Conservation (phyloP, 805 yeast genomes). For the Saturnispora hagleri region DNA sequence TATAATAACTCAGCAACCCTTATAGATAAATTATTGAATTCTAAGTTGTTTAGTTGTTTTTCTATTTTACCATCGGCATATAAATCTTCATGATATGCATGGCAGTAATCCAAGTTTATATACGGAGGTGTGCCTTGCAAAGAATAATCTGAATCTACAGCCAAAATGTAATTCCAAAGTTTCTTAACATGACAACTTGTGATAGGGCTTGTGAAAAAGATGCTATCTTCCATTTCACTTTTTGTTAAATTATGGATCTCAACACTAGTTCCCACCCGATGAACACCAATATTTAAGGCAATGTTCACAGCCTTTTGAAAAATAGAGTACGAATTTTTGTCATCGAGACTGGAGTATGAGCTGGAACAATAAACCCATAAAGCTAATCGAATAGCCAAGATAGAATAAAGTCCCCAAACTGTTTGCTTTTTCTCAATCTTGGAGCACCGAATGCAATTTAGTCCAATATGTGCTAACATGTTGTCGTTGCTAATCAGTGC, state of each 20-base stretch:
- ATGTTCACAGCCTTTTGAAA: slow-evolving; percentile 6
- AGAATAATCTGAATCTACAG: slow-evolving; percentile 11
- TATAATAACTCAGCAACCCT: not conserved
- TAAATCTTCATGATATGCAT: slow-evolving; percentile 4
- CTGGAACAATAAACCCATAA: slow-evolving; percentile 1
- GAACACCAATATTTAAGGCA: slow-evolving; percentile 2
- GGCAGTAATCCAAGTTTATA: slow-evolving; percentile 12
- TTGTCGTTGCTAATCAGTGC: not conserved
- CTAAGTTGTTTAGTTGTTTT: not conserved
- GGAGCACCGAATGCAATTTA: slow-evolving; percentile 1
- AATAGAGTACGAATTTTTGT: slow-evolving; percentile 7
- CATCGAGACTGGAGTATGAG: not conserved
- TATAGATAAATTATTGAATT: not conserved
- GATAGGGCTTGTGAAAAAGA: slow-evolving; percentile 8
- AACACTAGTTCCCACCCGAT: not conserved
- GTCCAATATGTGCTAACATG: slow-evolving; percentile 2
- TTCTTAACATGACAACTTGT: slow-evolving; percentile 2
- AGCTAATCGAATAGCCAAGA: slow-evolving; percentile 3
- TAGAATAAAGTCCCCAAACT: slow-evolving; percentile 6
- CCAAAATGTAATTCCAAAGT: slow-evolving; percentile 15
- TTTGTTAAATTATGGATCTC: slow-evolving; percentile 1
- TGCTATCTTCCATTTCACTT: not conserved
- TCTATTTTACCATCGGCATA: not conserved
- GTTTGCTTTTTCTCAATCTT: slow-evolving; percentile 5
- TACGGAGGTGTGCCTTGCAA: slow-evolving; percentile 9